phyloP scores from a whole-genome alignment of 768 basidiomycete genomes.

The Tephrocybe sp. region DNA sequence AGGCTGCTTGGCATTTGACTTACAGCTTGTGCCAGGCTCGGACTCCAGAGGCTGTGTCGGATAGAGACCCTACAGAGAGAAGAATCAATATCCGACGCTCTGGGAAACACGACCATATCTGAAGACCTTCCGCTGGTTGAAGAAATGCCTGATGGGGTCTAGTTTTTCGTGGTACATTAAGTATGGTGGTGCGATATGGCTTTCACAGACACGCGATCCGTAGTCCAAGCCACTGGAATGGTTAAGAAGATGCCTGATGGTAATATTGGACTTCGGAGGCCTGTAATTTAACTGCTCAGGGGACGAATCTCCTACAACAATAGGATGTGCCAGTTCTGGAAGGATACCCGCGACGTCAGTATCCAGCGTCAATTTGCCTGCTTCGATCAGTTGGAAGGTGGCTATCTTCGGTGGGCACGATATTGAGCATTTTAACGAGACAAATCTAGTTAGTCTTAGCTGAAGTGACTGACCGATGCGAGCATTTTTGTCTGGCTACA shows the following conservation, averaged over 20 bases:
- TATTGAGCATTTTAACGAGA: too few species aligned
- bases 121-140: constrained; percentile 16
- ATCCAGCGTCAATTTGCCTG: constrained; percentile 27
- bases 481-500: too few species aligned
- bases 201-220: not conserved
- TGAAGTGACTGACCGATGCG: too few species aligned
- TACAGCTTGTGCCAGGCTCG: constrained; percentile 31
- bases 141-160: constrained; percentile 18
- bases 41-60: constrained; percentile 23
- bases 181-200: constrained; percentile 9
- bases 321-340: constrained; percentile 29
- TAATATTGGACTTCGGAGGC: constrained; percentile 19
- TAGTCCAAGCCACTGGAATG: constrained; percentile 27
- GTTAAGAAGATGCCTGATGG: constrained; percentile 21
- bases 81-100: too few species aligned
- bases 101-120: too few species aligned
- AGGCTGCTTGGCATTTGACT: too few species aligned
- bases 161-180: constrained; percentile 13
- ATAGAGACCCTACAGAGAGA: constrained; percentile 22
- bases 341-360: constrained; percentile 26
- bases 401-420: too few species aligned
- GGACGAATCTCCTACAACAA: constrained; percentile 9
- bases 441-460: too few species aligned
- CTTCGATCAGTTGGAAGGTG: constrained; percentile 33
- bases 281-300: not conserved